phyloP scores from a whole-genome alignment of 768 basidiomycete genomes.

The Mycena sanguinolenta region DNA sequence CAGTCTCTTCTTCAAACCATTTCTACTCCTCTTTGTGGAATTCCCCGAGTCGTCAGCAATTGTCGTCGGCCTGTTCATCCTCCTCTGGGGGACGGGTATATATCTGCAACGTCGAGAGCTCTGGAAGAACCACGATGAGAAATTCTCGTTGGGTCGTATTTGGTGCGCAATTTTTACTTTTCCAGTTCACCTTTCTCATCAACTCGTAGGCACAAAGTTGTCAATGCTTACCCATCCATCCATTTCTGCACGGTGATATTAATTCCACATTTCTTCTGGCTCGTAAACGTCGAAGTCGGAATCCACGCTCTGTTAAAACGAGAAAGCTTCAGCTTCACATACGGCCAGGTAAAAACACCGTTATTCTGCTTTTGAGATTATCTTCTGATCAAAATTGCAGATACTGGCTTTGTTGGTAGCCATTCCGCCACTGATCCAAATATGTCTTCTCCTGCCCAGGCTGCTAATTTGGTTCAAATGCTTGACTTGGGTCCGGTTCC shows the following conservation, averaged over 20 bases:
- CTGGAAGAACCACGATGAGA: slow-evolving; percentile 8
- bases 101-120: slow-evolving; percentile 9
- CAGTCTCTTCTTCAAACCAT: slow-evolving; percentile 20
- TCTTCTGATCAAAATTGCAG: background rate
- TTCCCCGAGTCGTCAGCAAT: background rate
- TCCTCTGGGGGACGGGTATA: background rate
- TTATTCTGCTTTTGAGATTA: background rate
- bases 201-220: slow-evolving; percentile 23
- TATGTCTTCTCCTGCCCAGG: slow-evolving; percentile 19
- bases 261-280: slow-evolving; percentile 20
- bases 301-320: background rate
- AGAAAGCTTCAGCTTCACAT: slow-evolving; percentile 24
- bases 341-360: slow-evolving; percentile 25
- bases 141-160: slow-evolving; percentile 1
- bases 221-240: slow-evolving; percentile 29
- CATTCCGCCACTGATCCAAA: slow-evolving; percentile 30
- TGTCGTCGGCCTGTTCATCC: background rate
- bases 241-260: slow-evolving; percentile 25
- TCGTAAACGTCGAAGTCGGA: slow-evolving; percentile 28
- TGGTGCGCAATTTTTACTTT: background rate
- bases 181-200: background rate
- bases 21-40: slow-evolving; percentile 12
- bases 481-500: slow-evolving; percentile 26
- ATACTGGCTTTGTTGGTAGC: slow-evolving; percentile 29
- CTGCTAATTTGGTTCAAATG: slow-evolving; percentile 23